phyloP scores from a whole-genome alignment of 2,329 filamentous ascomycete species.

The Bipolaris zeicola region DNA sequence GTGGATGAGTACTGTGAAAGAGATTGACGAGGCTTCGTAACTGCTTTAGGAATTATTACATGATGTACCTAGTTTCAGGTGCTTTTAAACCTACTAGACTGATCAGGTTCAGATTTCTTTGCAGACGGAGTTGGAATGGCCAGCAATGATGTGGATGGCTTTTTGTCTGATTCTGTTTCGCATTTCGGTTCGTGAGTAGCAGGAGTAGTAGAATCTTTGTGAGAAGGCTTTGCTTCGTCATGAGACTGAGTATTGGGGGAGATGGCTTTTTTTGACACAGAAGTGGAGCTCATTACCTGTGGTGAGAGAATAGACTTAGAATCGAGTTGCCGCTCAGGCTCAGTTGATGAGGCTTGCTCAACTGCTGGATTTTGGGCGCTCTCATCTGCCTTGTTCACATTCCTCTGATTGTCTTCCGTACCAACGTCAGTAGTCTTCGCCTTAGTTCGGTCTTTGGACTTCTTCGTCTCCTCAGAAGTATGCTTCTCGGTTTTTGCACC shows the following conservation, averaged over 20 bases:
- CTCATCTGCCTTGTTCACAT: neutral
- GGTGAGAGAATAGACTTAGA: slow-evolving; percentile 3
- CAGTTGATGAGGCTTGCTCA: neutral
- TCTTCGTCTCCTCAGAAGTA: neutral
- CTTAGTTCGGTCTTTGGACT: slow-evolving; percentile 10
- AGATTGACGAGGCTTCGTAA: neutral
- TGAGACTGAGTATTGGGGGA: slow-evolving; percentile 11
- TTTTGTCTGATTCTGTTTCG: neutral
- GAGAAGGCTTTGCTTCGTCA: slow-evolving; percentile 7
- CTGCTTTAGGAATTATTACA: neutral
- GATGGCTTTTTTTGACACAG: neutral
- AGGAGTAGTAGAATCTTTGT: neutral
- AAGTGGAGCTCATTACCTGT: neutral
- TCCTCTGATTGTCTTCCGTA: neutral
- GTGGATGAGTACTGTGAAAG: slow-evolving; percentile 6
- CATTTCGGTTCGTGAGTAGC: slow-evolving; percentile 4
- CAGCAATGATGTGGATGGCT: neutral
- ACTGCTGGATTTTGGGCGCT: slow-evolving; percentile 15
- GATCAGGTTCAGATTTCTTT: neutral
- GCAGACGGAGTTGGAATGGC: neutral
- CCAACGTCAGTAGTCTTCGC: no score
- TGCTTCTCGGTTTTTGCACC: neutral
- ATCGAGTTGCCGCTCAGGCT: slow-evolving; percentile 9
- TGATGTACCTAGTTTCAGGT: neutral
- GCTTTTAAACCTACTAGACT: slow-evolving; percentile 4